These are phyloP conservation scores for Croton setiger DNA, from an alignment of 441 rosid species.

Conservation along the genomic window DNA sequence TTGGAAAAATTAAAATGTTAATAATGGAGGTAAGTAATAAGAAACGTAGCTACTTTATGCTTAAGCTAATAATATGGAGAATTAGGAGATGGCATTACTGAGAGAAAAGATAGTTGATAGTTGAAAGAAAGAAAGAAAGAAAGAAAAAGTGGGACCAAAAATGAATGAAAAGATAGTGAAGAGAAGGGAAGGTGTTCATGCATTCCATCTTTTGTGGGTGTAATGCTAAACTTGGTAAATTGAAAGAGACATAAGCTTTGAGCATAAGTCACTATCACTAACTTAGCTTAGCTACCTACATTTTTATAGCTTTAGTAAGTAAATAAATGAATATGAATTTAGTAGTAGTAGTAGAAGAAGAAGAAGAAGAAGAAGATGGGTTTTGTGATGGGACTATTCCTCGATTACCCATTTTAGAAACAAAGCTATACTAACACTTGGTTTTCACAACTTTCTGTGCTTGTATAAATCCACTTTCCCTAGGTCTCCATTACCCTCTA, in stretches of 20 bases:
- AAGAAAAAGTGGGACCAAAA: background rate
- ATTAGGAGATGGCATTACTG: background rate
- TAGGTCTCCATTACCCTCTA: slow-evolving; percentile 25
- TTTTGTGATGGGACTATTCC: slow-evolving; percentile 63
- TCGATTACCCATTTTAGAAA: slow-evolving; percentile 42
- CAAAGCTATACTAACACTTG: slow-evolving; percentile 42
- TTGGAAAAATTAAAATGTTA: background rate
- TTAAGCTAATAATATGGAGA: background rate
- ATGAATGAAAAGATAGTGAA: slow-evolving; percentile 43
- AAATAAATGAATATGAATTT: background rate
- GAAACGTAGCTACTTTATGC: background rate
- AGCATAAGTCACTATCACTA: slow-evolving; percentile 33
- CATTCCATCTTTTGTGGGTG: slow-evolving; percentile 75
- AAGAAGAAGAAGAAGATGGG: slow-evolving; percentile 2
- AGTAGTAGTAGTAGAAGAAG: background rate
- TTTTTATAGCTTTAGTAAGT: background rate
- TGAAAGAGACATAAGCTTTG: slow-evolving; percentile 53
- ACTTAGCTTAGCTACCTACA: background rate
- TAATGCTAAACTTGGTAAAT: slow-evolving; percentile 65
- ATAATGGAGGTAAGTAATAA: background rate
- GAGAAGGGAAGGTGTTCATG: slow-evolving; percentile 39
- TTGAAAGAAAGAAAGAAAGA: slow-evolving; percentile 24
- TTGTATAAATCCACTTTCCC: slow-evolving; percentile 59
- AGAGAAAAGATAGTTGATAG: slow-evolving; percentile 19
- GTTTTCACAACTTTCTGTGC: slow-evolving; percentile 57